Base-by-base conservation (phyloP, 441 rosid genomes). In the Populus hybrid region DNA sequence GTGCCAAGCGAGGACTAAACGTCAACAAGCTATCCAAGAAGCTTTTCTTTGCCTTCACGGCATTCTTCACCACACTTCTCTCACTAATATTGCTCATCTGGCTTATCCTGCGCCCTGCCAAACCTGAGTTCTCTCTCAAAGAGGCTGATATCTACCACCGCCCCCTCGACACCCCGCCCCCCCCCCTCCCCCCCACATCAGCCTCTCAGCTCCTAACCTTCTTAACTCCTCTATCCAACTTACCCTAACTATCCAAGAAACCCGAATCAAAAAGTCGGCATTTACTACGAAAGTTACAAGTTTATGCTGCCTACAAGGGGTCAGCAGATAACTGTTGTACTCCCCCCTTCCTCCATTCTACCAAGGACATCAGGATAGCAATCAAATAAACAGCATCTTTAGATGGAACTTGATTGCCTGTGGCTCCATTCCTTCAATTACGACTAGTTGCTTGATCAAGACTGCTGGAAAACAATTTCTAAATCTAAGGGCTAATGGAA, bases 171-270 rank as follows among this genome's bases (percentile, higher is more conserved):
- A n/a, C n/a, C n/a, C n/a, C n/a, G n/a, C n/a, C n/a, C n/a, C n/a
- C n/a, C n/a, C n/a, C n/a, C n/a, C n/a, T n/a, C n/a, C n/a, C n/a
- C n/a, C n/a, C n/a, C n/a, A n/a, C n/a, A n/a, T 91, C 69, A 77
- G 82, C 75, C 86, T 89, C 84, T 84, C 93, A 4, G 77, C 69
- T 10, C 73, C 91, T 42, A 85, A 86, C 78, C 88, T 85, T 35
- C 90, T 91, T 71, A 78, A 85, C 76, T 89, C 92, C 75, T 90
- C 94, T 61, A 80, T 91, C 76, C 90, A 87, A 74, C 84, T 91
- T 79, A 90, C 91, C 67, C 74, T n/a, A n/a, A n/a, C n/a, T n/a
- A n/a, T 10, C 79, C 91, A 76, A 66, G 66, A 32, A 91, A 91
- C 74, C 88, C 94, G 0, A 90, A 91, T 70, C 61, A 84, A 30